phyloP scores from a whole-genome alignment of 306 rosid genomes.

The Quercus glauca region DNA sequence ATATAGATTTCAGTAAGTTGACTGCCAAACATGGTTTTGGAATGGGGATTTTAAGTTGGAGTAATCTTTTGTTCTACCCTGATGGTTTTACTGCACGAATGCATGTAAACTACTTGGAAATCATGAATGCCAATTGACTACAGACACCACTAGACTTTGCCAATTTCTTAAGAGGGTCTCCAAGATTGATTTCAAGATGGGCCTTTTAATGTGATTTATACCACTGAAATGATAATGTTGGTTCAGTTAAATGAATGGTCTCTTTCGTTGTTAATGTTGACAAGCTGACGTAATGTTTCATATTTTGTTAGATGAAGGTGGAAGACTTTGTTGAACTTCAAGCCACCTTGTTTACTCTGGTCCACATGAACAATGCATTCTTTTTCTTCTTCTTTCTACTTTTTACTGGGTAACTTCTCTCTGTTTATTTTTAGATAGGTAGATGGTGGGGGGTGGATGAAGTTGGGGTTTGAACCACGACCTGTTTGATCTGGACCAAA shows the following conservation, averaged over 20 bases:
- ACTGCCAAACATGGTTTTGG: neutral
- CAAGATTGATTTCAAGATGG: neutral
- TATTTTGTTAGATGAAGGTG: neutral
- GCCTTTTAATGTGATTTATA: neutral
- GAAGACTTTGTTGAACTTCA: neutral
- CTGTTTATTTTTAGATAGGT: no score
- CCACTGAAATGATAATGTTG: neutral
- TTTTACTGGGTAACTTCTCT: neutral
- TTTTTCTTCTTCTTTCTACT: neutral
- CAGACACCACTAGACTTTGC: neutral
- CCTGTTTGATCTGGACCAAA: no score
- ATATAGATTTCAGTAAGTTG: conserved; percentile 8
- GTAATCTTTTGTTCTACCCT: neutral
- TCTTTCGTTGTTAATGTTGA: neutral
- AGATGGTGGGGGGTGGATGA: no score
- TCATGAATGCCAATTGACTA: neutral
- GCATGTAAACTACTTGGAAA: conserved; percentile 1
- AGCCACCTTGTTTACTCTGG: neutral
- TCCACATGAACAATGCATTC: neutral
- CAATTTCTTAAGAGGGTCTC: neutral
- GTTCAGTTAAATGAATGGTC: neutral
- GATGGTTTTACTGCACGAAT: neutral
- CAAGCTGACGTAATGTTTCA: neutral
- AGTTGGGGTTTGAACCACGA: no score
- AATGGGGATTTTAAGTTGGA: neutral